Evolutionary conservation across 2,329 filamentous ascomycete genomes (phyloP).

Genomic region (Botrytis pseudocinerea): DNA sequence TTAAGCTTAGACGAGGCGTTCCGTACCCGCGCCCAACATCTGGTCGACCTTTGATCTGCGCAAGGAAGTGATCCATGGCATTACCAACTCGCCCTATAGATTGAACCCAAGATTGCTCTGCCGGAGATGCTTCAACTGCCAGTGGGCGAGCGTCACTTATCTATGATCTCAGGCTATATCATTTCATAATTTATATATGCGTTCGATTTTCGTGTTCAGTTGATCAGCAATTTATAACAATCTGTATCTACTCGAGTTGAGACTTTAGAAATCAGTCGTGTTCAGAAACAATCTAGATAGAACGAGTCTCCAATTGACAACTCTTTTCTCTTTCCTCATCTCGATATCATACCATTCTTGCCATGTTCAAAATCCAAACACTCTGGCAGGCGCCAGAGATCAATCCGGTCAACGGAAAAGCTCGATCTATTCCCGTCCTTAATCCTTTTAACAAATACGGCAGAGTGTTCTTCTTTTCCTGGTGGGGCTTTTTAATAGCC

Average conservation of each 20-base stretch:
- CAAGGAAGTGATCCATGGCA: background rate
- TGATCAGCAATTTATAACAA: background rate
- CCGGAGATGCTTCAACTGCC: constrained; percentile 20
- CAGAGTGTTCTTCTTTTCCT: constrained; percentile 86
- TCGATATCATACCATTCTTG: background rate
- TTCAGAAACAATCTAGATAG: background rate
- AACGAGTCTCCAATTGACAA: background rate
- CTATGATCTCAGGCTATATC: background rate
- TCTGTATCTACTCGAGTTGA: background rate
- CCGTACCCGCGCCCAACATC: background rate
- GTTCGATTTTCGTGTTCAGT: background rate
- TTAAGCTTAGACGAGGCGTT: background rate
- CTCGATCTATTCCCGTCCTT: constrained; percentile 73
- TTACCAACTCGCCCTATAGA: background rate
- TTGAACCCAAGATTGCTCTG: background rate
- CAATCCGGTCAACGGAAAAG: constrained; percentile 83
- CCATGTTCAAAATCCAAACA: constrained; percentile 31
- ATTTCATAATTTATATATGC: constrained; percentile 14
- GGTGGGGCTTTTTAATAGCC: constrained; percentile 81
- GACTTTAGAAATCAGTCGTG: background rate
- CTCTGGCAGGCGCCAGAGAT: constrained; percentile 39
- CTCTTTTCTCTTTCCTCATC: background rate
- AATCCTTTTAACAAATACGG: constrained; percentile 80
- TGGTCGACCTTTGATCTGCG: background rate
- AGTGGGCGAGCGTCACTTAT: background rate